Evolutionary conservation across 2,329 filamentous ascomycete genomes (phyloP), one percentile per base, ranked within the genome.

Genomic region (Pseudogymnoascus sp.): DNA sequence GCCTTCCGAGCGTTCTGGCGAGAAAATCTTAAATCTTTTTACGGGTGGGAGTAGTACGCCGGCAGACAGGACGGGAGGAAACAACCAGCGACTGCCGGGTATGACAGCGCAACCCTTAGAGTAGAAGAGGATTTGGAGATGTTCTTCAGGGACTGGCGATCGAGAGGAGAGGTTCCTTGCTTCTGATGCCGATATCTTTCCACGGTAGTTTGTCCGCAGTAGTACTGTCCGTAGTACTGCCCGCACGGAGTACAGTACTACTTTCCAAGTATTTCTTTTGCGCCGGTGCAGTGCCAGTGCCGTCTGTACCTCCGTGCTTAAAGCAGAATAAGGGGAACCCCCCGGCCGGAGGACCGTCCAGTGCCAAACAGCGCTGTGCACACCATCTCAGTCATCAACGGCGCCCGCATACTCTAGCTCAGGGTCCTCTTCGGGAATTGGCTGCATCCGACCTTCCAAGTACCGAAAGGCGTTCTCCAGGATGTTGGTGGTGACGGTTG

Each of bases 381-480:
- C 46, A 53, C 46, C 46, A 53, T 53, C 46, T 53, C 46, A 53
- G 49, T 56, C 49, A 56, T 56, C 49, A 56, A 34, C 49, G 28
- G 49, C 49, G 28, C 49, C 49, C 49, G 49, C 49, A 34, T 56
- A 34, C 5, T 56, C 49, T 56, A 56, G 49, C 49, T 34, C 49
- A 56, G 49, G 49, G 49, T 56, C 49, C n/a, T 18, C 49, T 18
- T 28, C 49, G 49, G 49, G 49, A 56, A 56, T 56, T 56, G 49
- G 49, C 49, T 34, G 49, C 28, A 56, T 56, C 49, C 49, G 14
- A 56, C 49, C 28, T 36, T 56, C 9, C 49, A 56, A 56, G 49
- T 56, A 56, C 49, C 49, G 49, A 56, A 56, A 56, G 49, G 28
- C 49, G 49, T 34, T 56, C 28, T 34, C 49, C n/a, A 14, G 49